A percentile compares a stretch with the other conserved stretches of the same genome.
phyloP scores from a whole-genome alignment of 2,329 filamentous ascomycete species.

The Penicillium glabrum region DNA sequence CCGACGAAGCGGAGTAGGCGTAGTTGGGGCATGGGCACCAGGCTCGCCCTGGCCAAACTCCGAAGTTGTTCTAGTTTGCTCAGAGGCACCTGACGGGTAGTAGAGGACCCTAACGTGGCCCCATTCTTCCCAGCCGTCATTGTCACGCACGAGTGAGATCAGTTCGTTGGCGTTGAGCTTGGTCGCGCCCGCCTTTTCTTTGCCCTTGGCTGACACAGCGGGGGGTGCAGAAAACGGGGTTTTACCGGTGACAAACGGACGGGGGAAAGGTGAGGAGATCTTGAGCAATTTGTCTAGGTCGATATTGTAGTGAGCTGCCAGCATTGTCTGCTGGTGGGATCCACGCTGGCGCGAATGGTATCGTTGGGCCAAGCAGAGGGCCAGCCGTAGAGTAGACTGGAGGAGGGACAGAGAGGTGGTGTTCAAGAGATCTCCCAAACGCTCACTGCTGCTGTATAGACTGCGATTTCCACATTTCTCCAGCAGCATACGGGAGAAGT shows the following conservation, averaged over 20 bases:
- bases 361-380: slow-evolving; percentile 82
- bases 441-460: slow-evolving; percentile 89
- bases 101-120: slow-evolving; percentile 78
- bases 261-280: slow-evolving; percentile 78
- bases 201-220: slow-evolving; percentile 66
- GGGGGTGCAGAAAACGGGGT: slow-evolving; percentile 53
- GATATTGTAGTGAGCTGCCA: slow-evolving; percentile 79
- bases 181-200: slow-evolving; percentile 63
- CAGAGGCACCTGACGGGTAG: slow-evolving; percentile 54
- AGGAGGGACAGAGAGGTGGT: slow-evolving; percentile 80
- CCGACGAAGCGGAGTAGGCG: slow-evolving; percentile 74
- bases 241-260: slow-evolving; percentile 59
- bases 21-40: slow-evolving; percentile 57
- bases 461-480: slow-evolving; percentile 97
- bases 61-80: slow-evolving; percentile 32
- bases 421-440: slow-evolving; percentile 85
- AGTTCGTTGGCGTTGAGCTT: slow-evolving; percentile 80
- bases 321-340: slow-evolving; percentile 68
- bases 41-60: slow-evolving; percentile 31
- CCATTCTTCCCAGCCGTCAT: slow-evolving; percentile 69
- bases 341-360: slow-evolving; percentile 86
- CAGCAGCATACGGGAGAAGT: slow-evolving; percentile 82
- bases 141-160: slow-evolving; percentile 66
- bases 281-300: slow-evolving; percentile 77
- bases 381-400: slow-evolving; percentile 74